These are phyloP conservation scores for Quercus tomentella DNA, from an alignment of 331 rosid genomes.

Conservation along the genomic window DNA sequence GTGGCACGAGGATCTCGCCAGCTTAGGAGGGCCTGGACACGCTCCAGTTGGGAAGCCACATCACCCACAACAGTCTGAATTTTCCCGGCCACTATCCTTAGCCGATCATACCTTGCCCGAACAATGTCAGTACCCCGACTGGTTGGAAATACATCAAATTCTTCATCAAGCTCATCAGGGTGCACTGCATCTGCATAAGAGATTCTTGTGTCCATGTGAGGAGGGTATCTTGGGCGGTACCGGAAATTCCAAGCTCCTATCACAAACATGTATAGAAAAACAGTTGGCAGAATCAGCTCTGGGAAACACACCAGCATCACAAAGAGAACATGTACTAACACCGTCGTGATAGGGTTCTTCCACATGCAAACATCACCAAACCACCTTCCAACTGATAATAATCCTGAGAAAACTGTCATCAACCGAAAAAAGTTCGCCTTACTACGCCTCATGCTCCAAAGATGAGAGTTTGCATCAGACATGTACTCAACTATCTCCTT, in stretches of 20 bases:
- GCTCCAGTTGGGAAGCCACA: constrained; percentile 87
- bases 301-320: constrained; percentile 85
- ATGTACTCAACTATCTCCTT: constrained; percentile 88
- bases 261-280: constrained; percentile 69
- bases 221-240: constrained; percentile 70
- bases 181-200: constrained; percentile 63
- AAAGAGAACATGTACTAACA: constrained; percentile 72
- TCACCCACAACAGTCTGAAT: constrained; percentile 91
- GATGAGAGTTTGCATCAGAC: constrained; percentile 82
- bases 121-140: constrained; percentile 44
- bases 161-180: constrained; percentile 86
- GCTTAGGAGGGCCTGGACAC: constrained; percentile 78
- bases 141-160: constrained; percentile 80
- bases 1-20: constrained; percentile 98
- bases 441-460: constrained; percentile 97
- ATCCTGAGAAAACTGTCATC: constrained; percentile 66
- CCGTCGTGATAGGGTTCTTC: constrained; percentile 71
- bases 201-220: constrained; percentile 79
- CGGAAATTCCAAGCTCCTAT: constrained; percentile 87
- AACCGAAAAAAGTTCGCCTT: constrained; percentile 88
- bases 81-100: constrained; percentile 79
- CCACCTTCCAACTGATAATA: constrained; percentile 64
- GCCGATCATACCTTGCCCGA: constrained; percentile 72
- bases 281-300: constrained; percentile 75
- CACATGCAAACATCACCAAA: constrained; percentile 79